Conservation (phyloP, 768 basidiomycete species). For the Agrocybe chaxingu region DNA sequence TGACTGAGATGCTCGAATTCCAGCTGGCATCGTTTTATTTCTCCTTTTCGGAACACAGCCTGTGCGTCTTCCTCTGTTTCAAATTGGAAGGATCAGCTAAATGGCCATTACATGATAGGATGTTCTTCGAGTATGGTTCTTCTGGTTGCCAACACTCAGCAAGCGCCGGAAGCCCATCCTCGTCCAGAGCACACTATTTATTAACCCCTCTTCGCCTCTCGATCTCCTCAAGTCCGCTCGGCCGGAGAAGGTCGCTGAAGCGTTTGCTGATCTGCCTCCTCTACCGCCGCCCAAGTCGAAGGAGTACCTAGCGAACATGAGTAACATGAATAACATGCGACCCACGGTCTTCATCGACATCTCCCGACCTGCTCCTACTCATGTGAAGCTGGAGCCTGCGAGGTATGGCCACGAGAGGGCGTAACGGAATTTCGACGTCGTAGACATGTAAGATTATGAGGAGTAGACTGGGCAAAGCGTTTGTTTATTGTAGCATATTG, state of each 20-base stretch:
- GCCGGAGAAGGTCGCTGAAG: neutral
- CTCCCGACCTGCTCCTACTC: neutral
- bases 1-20: neutral
- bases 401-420: too few species aligned
- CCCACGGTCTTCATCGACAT: neutral
- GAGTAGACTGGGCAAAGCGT: too few species aligned
- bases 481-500: too few species aligned
- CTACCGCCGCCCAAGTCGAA: constrained; percentile 7
- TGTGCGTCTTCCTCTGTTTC: constrained; percentile 14
- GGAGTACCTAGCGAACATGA: constrained; percentile 3
- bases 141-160: constrained; percentile 19
- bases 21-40: constrained; percentile 33
- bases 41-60: constrained; percentile 35
- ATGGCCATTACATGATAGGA: constrained; percentile 18
- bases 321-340: neutral
- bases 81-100: neutral
- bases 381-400: neutral
- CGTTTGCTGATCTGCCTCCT: constrained; percentile 9
- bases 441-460: too few species aligned
- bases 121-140: constrained; percentile 31
- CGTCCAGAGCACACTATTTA: neutral
- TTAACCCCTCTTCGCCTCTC: neutral
- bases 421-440: too few species aligned
- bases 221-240: neutral
- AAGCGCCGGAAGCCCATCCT: neutral